Evolutionary conservation across 2,329 filamentous ascomycete species (phyloP).

Genomic region (Penicillium aurantiogriseum): DNA sequence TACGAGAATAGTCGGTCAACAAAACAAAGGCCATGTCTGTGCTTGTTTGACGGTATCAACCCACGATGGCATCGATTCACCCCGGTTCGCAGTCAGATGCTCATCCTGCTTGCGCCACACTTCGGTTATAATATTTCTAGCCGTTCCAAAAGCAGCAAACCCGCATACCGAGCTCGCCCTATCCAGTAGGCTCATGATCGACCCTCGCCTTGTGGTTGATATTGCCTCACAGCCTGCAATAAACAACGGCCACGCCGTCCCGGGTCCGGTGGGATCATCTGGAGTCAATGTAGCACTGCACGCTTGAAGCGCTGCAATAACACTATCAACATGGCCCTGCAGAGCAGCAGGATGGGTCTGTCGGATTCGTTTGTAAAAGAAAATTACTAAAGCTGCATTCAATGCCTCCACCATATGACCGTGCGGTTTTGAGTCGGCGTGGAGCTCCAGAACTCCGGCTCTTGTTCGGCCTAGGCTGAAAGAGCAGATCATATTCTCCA

Average conservation of each 20-base stretch:
- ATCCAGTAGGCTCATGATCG: conserved; percentile 27
- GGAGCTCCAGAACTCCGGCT: conserved; percentile 8
- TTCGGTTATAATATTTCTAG: conserved; percentile 30
- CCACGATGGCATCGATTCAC: conserved; percentile 30
- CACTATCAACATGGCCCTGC: conserved; percentile 39
- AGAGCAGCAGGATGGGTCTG: conserved; percentile 41
- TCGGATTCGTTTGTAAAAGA: conserved; percentile 45
- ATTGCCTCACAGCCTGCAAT: conserved; percentile 44
- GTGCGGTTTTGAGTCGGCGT: conserved; percentile 20
- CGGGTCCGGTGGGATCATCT: conserved; percentile 20
- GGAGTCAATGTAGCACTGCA: conserved; percentile 28
- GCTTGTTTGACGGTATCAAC: conserved; percentile 26
- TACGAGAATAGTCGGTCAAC: conserved; percentile 11
- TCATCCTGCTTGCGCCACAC: conserved; percentile 32
- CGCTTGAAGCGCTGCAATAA: conserved; percentile 32
- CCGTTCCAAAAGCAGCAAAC: conserved; percentile 24
- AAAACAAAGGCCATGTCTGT: conserved; percentile 32
- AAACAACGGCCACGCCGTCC: conserved; percentile 41
- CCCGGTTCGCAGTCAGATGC: conserved; percentile 19
- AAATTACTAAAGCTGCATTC: conserved; percentile 42
- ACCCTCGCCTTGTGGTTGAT: conserved; percentile 19
- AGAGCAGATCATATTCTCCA: conserved; percentile 38
- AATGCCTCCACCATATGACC: conserved; percentile 41
- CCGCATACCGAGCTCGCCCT: conserved; percentile 24
- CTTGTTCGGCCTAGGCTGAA: conserved; percentile 23